These are phyloP conservation scores for Sonneratia caseolaris DNA, from an alignment of 345 rosid species.

Conservation along the genomic window DNA sequence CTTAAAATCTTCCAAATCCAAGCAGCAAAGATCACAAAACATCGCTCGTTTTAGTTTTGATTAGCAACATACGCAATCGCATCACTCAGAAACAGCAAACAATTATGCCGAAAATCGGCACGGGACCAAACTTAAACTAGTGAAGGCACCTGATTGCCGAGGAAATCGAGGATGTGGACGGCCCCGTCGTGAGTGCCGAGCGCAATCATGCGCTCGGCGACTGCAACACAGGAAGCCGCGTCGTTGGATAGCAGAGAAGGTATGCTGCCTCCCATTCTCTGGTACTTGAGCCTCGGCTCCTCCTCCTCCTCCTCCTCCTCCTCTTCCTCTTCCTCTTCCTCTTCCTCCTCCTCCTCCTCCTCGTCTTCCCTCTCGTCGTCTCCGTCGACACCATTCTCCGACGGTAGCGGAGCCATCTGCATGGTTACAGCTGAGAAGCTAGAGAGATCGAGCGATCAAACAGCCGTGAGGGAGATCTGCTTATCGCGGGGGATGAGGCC, in stretches of 20 bases:
- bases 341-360: constrained; percentile 50
- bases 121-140: background rate
- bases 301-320: constrained; percentile 68
- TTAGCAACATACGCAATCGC: background rate
- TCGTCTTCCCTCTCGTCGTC: constrained; percentile 77
- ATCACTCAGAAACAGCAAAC: background rate
- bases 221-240: constrained; percentile 88
- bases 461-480: constrained; percentile 12
- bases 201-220: constrained; percentile 95
- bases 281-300: constrained; percentile 93
- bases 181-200: constrained; percentile 87
- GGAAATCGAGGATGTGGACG: constrained; percentile 89
- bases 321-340: constrained; percentile 53
- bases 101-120: background rate
- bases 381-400: constrained; percentile 89
- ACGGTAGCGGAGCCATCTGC: constrained; percentile 64
- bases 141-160: constrained; percentile 72
- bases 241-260: constrained; percentile 75
- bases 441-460: background rate
- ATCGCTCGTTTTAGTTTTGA: background rate
- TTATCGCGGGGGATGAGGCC: background rate
- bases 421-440: constrained; percentile 5
- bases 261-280: constrained; percentile 92
- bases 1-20: background rate
- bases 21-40: background rate